phyloP scores from a whole-genome alignment of 257 asterid species.

The Penstemon newberryi region DNA sequence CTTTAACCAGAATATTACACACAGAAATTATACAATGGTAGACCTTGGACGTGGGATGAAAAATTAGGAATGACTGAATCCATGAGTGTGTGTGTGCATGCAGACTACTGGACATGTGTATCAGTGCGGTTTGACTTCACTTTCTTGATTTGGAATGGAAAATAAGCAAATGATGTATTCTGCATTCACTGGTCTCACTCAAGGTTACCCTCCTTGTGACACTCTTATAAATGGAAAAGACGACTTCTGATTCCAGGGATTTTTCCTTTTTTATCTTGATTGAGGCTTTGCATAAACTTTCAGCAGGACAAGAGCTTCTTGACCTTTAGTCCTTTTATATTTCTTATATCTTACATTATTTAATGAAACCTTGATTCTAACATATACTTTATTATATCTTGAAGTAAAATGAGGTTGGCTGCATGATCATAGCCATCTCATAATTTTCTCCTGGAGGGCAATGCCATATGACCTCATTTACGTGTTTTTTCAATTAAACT shows the following conservation, averaged over 20 bases:
- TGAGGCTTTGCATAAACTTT: background rate
- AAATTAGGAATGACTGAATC: conserved; percentile 1
- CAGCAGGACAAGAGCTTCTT: background rate
- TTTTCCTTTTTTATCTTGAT: background rate
- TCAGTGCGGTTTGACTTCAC: background rate
- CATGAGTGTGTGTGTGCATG: background rate
- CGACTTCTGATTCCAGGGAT: background rate
- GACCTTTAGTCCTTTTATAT: background rate
- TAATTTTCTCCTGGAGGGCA: background rate
- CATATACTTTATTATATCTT: background rate
- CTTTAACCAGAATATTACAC: background rate
- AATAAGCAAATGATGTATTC: background rate
- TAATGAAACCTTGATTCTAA: background rate
- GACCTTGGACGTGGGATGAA: background rate
- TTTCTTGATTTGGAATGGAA: background rate
- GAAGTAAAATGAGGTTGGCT: background rate
- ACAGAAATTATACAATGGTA: background rate
- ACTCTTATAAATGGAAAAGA: background rate
- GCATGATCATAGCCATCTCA: background rate
- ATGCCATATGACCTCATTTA: background rate
- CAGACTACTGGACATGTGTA: no score
- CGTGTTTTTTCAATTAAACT: background rate
- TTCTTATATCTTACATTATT: background rate
- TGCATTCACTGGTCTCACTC: background rate
- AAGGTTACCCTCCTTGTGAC: background rate